Conservation (phyloP, 2,329 filamentous ascomycete genomes). For the Aureobasidium lini region DNA sequence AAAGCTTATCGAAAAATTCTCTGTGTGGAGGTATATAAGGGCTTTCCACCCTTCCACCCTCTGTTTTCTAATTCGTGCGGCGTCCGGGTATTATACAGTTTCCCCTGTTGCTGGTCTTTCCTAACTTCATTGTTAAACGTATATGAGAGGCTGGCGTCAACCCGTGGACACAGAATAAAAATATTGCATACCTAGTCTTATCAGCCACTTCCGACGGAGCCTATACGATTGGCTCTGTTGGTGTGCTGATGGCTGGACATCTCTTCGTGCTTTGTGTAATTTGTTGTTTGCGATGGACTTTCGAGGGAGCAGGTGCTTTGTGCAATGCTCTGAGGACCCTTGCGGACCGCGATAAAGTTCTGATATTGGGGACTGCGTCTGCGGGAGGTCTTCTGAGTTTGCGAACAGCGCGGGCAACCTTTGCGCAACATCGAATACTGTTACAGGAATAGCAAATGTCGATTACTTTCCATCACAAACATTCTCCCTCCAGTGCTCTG, state of each 20-base stretch:
- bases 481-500: background rate
- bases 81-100: slow-evolving; percentile 24
- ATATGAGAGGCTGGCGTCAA: slow-evolving; percentile 23
- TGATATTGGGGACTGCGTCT: background rate
- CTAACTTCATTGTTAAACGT: slow-evolving; percentile 20
- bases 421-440: background rate
- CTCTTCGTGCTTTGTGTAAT: background rate
- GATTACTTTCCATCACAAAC: background rate
- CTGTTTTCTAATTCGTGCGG: slow-evolving; percentile 26
- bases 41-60: slow-evolving; percentile 3
- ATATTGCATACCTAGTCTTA: slow-evolving; percentile 27
- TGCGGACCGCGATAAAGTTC: background rate
- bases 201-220: slow-evolving; percentile 28
- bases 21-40: background rate
- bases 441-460: too few species aligned
- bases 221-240: slow-evolving; percentile 26
- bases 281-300: background rate
- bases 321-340: background rate
- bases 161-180: slow-evolving; percentile 27
- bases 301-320: background rate
- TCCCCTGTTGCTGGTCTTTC: slow-evolving; percentile 29
- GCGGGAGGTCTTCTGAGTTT: background rate
- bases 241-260: slow-evolving; percentile 29
- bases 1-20: background rate
- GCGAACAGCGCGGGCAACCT: background rate